Conservation (phyloP, 495 filamentous ascomycete genomes). For the Xylaria castorea region DNA sequence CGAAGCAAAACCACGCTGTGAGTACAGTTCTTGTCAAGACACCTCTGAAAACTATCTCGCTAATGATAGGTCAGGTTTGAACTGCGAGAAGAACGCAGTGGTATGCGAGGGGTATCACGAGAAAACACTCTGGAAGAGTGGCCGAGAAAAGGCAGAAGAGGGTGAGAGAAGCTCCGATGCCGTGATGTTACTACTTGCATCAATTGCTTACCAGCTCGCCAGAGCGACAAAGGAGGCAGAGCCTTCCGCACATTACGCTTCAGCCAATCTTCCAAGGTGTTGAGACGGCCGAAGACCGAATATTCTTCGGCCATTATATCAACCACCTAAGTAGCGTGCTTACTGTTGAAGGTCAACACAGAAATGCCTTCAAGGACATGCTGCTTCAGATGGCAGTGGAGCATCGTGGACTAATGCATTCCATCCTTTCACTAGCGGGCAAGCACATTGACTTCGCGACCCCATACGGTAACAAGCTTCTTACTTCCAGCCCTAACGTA, state of each 20-base stretch:
- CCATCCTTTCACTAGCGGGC: constrained; percentile 83
- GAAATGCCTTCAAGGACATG: constrained; percentile 89
- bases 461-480: constrained; percentile 54
- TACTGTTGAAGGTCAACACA: constrained; percentile 82
- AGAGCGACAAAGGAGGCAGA: constrained; percentile 53
- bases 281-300: constrained; percentile 81
- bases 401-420: constrained; percentile 90
- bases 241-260: constrained; percentile 66
- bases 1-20: constrained; percentile 87
- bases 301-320: constrained; percentile 88
- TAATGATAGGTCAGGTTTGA: constrained; percentile 64
- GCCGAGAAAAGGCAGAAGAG: constrained; percentile 76
- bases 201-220: constrained; percentile 39
- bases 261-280: constrained; percentile 84
- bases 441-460: constrained; percentile 73
- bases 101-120: constrained; percentile 93
- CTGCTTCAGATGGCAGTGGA: constrained; percentile 84
- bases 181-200: background rate
- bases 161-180: constrained; percentile 54
- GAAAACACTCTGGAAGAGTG: constrained; percentile 85
- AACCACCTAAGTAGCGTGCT: constrained; percentile 80
- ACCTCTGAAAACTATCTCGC: constrained; percentile 25
- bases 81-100: constrained; percentile 93
- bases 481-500: constrained; percentile 51
- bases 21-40: constrained; percentile 30